These are phyloP conservation scores for Dimargaris cristalligena DNA, from an alignment of 192 early-diverging fungal genomes.

Conservation along the genomic window DNA sequence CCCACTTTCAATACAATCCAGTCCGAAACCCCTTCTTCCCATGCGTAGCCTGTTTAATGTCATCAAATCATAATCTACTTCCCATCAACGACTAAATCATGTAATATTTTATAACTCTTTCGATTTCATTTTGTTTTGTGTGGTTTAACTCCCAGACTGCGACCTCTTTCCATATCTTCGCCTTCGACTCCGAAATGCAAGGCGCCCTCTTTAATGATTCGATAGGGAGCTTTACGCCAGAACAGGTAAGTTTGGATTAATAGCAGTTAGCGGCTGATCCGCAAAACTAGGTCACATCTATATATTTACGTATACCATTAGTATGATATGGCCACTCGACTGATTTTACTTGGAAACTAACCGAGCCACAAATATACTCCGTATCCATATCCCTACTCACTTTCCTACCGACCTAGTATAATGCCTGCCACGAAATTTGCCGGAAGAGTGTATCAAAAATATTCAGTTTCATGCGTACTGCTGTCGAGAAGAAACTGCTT, in stretches of 20 bases:
- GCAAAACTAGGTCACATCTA: not conserved
- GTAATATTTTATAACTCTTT: not conserved
- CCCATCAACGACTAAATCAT: not conserved
- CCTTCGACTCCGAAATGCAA: slow-evolving; percentile 42
- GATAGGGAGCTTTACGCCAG: slow-evolving; percentile 49
- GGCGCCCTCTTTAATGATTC: slow-evolving; percentile 47
- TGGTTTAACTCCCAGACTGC: slow-evolving; percentile 29
- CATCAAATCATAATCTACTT: not conserved
- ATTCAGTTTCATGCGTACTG: slow-evolving; percentile 44
- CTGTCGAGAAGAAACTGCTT: slow-evolving; percentile 37
- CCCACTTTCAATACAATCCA: not conserved
- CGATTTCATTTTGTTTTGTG: not conserved
- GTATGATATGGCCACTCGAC: no score
- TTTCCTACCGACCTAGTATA: slow-evolving; percentile 16
- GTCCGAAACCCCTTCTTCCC: not conserved
- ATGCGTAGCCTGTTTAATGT: not conserved
- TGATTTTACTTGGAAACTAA: no score
- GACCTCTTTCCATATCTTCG: slow-evolving; percentile 67
- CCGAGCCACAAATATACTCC: not conserved
- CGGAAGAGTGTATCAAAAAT: slow-evolving; percentile 24
- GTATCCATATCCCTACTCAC: not conserved
- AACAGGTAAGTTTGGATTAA: slow-evolving; percentile 27
- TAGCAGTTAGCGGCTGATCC: not conserved
- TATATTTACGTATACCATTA: not conserved
- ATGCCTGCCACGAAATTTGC: slow-evolving; percentile 20